phyloP scores from a whole-genome alignment of 305 asterid species.

The Ajuga reptans region DNA sequence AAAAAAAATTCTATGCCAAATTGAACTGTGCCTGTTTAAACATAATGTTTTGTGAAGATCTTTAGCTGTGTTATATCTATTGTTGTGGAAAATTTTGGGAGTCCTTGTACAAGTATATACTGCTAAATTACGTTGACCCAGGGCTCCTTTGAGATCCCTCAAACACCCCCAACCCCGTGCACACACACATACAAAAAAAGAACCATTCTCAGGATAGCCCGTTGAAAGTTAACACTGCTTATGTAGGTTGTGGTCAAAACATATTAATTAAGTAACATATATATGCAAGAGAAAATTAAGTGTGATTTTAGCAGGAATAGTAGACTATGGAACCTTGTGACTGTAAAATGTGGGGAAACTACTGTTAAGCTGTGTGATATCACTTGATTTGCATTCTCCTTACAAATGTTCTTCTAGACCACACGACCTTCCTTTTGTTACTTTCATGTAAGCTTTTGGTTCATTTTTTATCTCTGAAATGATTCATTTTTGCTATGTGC shows the following conservation, averaged over 20 bases:
- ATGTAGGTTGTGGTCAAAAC: background rate
- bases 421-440: background rate
- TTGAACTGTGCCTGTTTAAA: background rate
- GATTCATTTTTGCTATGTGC: background rate
- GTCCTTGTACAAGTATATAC: background rate
- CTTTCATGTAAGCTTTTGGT: background rate
- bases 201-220: background rate
- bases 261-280: background rate
- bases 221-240: background rate
- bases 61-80: background rate
- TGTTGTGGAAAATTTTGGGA: background rate
- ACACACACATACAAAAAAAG: too few relatives aligned
- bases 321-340: background rate
- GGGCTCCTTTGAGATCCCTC: background rate
- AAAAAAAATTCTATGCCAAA: background rate
- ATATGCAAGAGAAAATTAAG: background rate
- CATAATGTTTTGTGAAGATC: background rate
- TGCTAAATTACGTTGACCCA: background rate
- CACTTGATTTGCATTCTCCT: background rate
- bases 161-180: background rate
- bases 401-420: background rate
- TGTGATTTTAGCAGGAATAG: background rate
- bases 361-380: background rate
- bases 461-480: background rate
- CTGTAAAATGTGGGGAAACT: background rate